These are phyloP conservation scores for Amylocarpus encephaloides DNA, from an alignment of 2,329 filamentous ascomycete genomes.

Conservation along the genomic window DNA sequence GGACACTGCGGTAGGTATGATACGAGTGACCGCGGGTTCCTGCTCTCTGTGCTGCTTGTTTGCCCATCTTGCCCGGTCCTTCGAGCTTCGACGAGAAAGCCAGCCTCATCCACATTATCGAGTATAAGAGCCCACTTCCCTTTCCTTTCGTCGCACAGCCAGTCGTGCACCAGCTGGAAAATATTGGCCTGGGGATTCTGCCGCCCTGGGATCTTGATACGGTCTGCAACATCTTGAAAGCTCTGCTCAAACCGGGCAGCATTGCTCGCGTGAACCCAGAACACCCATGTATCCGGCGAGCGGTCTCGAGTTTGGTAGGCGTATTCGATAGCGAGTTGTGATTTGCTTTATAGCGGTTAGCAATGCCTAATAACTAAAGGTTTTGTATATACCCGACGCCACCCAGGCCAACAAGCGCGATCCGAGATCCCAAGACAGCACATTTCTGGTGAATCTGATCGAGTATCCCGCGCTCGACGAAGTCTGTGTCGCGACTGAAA, in stretches of 20 bases:
- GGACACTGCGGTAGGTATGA: conserved; percentile 19
- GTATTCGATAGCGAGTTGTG: conserved; percentile 36
- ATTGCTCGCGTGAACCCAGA: conserved; percentile 35
- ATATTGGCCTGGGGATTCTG: conserved; percentile 31
- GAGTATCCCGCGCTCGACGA: conserved; percentile 19
- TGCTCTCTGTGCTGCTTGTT: conserved; percentile 8
- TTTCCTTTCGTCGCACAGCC: conserved; percentile 22
- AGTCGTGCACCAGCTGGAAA: conserved; percentile 30
- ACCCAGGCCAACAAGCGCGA: conserved; percentile 21
- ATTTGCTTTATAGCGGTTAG: conserved; percentile 27
- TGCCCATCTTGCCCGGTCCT: conserved; percentile 10
- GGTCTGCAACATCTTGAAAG: conserved; percentile 32
- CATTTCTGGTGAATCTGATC: conserved; percentile 27
- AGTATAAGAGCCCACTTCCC: conserved; percentile 33
- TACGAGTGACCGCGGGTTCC: conserved; percentile 11
- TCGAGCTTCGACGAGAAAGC: conserved; percentile 19
- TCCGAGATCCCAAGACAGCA: conserved; percentile 14
- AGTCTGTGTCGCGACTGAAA: conserved; percentile 20
- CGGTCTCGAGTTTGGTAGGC: conserved; percentile 27
- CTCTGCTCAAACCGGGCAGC: conserved; percentile 32
- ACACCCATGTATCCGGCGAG: conserved; percentile 30
- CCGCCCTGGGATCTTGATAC: conserved; percentile 28
- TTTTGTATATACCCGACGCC: conserved; percentile 18
- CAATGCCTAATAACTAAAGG: conserved; percentile 3
- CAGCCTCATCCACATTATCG: conserved; percentile 34